phyloP scores from a whole-genome alignment of 441 rosid species.

The Gossypium lobatum region DNA sequence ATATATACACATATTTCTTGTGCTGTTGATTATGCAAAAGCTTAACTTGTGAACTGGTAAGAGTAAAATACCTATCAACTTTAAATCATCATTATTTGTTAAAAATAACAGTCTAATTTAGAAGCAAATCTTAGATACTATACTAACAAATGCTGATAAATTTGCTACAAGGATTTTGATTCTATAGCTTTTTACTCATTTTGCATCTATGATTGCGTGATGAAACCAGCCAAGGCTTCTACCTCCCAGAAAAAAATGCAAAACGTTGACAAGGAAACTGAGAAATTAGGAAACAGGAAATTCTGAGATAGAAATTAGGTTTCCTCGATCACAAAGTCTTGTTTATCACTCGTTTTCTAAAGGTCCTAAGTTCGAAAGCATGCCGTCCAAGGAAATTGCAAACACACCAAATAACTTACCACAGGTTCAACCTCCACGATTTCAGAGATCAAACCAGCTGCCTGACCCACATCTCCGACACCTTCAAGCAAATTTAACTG shows the following conservation, averaged over 20 bases:
- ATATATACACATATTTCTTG: background rate
- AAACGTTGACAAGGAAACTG: background rate
- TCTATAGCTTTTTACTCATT: background rate
- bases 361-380: background rate
- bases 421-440: slow-evolving; percentile 81
- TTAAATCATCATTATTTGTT: background rate
- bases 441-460: slow-evolving; percentile 45
- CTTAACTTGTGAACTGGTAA: background rate
- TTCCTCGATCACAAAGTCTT: background rate
- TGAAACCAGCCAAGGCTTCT: background rate
- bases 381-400: background rate
- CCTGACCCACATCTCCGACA: slow-evolving; percentile 34
- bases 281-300: background rate
- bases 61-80: background rate
- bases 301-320: background rate
- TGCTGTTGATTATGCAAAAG: background rate
- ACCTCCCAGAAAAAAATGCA: background rate
- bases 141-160: background rate
- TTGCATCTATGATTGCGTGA: background rate
- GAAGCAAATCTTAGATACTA: background rate
- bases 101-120: background rate
- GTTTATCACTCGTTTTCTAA: background rate
- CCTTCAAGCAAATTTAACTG: slow-evolving; percentile 53
- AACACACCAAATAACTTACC: slow-evolving; percentile 44
- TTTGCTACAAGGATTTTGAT: background rate